Conservation (phyloP, 2,329 filamentous ascomycete genomes). For the Rosellinia necatrix region DNA sequence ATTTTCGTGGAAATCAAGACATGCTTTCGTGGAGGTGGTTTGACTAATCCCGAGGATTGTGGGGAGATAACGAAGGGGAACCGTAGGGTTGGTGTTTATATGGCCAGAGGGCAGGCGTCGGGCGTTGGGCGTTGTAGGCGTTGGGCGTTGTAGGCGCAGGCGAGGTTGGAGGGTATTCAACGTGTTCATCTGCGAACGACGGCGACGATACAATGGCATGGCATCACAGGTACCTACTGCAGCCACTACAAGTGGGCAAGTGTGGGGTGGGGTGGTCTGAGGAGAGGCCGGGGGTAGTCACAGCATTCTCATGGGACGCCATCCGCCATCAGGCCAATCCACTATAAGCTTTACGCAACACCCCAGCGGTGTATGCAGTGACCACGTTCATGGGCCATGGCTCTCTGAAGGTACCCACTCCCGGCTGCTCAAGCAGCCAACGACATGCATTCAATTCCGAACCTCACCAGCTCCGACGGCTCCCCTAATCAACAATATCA, state of each 20-base stretch:
- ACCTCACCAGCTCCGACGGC: constrained; percentile 9
- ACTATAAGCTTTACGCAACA: no score
- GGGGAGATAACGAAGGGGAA: not conserved
- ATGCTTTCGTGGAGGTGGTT: constrained; percentile 13
- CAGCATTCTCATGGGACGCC: not conserved
- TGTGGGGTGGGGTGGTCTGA: not conserved
- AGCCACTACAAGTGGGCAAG: no score
- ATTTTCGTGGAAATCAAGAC: constrained; percentile 34
- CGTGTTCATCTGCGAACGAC: no score
- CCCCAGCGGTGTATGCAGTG: not conserved
- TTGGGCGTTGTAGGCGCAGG: no score
- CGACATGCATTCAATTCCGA: constrained; percentile 21
- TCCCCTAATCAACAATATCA: constrained; percentile 14
- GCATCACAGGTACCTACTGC: no score
- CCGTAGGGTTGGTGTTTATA: not conserved
- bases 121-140: no score
- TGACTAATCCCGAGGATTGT: not conserved
- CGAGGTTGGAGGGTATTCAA: no score
- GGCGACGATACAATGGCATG: no score
- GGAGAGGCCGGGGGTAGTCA: not conserved
- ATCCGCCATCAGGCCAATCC: not conserved
- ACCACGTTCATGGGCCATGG: not conserved
- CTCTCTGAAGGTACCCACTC: constrained; percentile 17
- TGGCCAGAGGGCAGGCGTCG: no score
- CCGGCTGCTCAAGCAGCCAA: constrained; percentile 19